Evolutionary conservation across 148 eudicot species (phyloP), one percentile per base, ranked within the genome.

Genomic region (Rheum nobile): DNA sequence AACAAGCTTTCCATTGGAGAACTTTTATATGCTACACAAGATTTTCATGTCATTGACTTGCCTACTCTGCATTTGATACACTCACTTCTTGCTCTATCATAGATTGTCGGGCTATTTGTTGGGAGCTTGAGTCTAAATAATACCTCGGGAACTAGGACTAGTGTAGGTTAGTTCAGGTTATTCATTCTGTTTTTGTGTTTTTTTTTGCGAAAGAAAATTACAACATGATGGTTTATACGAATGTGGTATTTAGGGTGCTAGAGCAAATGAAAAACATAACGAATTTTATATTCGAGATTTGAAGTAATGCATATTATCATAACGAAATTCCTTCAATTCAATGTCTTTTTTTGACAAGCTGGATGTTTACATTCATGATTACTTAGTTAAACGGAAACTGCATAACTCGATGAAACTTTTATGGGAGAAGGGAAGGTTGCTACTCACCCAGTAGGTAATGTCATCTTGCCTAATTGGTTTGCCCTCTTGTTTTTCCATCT

Each of bases 351-450:
- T 74, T 71, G 71, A 68, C 80, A 95, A 97, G 99, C 89, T 95
- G 78, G 99, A 95, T 71, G 99, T 95, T 55, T 95, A 95, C 81
- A 95, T 95, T 83, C 96, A 95, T 72, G 99, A 95, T 79, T 95
- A 95, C 84, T 82, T 95, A 83, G 79, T 95, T 79, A 95, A 95
- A 85, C 78, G 97, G 75, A 90, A 95, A 80, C 79, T 95, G 83
- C 96, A 86, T 74, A 84, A 85, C 77, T 91, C 99, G 29, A 97
- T 97, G 39, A 95, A 95, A 83, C 99, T 74, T 95, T 95, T 84
- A 95, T 95, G 99, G 83, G 89, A 19, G 99, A 95, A 85, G 99
- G 99, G 84, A 95, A 95, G 78, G 99, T 95, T 76, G 96, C 99
- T 42, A 86, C 93, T 5, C 96, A 95, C 80, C 99, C 99, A 78